Evolutionary conservation across 116 monocot species (phyloP).

Genomic region (Dioscorea cayenensis): DNA sequence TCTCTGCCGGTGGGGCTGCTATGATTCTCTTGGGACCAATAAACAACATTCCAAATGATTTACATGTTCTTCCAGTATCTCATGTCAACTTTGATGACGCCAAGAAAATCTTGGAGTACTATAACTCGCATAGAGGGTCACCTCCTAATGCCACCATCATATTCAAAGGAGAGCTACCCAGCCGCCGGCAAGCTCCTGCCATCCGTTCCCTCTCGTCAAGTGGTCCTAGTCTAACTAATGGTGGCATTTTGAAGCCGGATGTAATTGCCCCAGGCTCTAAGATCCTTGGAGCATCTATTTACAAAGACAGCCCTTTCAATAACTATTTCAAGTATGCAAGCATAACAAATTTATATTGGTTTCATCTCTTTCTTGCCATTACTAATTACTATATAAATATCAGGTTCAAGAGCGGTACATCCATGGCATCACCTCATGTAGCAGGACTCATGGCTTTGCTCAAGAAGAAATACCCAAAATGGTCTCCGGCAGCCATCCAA

Average conservation of each 20-base stretch:
- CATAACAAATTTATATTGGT: no score
- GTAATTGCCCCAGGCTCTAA: background rate
- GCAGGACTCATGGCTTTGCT: no score
- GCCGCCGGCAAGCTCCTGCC: background rate
- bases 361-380: no score
- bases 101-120: no score
- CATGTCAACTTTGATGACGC: no score
- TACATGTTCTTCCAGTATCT: background rate
- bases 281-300: background rate
- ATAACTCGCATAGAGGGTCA: no score
- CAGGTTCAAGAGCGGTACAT: no score
- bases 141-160: no score
- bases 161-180: background rate
- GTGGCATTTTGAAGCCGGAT: background rate
- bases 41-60: background rate
- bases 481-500: no score
- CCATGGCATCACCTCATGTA: no score
- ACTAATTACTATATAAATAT: no score
- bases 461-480: no score
- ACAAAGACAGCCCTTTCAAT: background rate
- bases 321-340: background rate
- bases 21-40: background rate
- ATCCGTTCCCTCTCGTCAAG: background rate
- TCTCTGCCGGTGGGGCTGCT: background rate
- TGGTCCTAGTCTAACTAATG: background rate